Base-by-base conservation (phyloP, 1,284 basidiomycete species). In the Ustilago esculenta region DNA sequence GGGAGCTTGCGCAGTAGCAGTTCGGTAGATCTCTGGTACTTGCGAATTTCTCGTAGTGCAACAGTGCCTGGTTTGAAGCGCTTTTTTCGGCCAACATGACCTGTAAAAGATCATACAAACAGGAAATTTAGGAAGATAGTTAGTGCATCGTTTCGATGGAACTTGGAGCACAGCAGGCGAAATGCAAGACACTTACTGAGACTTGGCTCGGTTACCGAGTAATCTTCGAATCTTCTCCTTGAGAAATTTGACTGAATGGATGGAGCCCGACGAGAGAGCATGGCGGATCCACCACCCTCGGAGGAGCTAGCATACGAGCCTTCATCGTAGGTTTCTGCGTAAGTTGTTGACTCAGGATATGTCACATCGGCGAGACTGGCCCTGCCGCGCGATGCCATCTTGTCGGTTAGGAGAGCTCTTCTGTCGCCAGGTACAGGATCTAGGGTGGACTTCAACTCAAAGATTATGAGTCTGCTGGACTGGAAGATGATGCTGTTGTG, bases 1-100 rank as follows among this genome's bases (percentile, higher is more conserved):
- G 80, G 80, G 1, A 81, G 67, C 49, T 81, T 81, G 43, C 71
- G 72, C 21, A 81, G 74, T 11, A 81, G 65, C 43, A 81, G 61
- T 23, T 81, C 80, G 25, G 80, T 81, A 5, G 77, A 78, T 21
- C 74, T 79, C 40, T 81, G 80, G 51, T 81, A 81, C 25, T 70
- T 70, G 41, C 79, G 73, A 33, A 81, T 81, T 64, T 81, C 80
- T 12, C 79, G 72, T 23, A 81, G 66, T 6, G 80, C 80, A n/a
- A 80, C 75, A 3, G 80, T 81, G 14, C 80, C 80, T 12, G 80
- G 80, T 39, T 70, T 68, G 57, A 75, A 78, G 18, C 79, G 65
- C 11, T 51, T 64, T 47, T 72, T 77, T 25, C 60, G 43, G 2
- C 42, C 59, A 2, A 69, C 39, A 21, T 63, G 55, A 20, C 66